Base-by-base conservation (phyloP, 192 early-diverging fungal genomes). In the Entrophospora sp. region DNA sequence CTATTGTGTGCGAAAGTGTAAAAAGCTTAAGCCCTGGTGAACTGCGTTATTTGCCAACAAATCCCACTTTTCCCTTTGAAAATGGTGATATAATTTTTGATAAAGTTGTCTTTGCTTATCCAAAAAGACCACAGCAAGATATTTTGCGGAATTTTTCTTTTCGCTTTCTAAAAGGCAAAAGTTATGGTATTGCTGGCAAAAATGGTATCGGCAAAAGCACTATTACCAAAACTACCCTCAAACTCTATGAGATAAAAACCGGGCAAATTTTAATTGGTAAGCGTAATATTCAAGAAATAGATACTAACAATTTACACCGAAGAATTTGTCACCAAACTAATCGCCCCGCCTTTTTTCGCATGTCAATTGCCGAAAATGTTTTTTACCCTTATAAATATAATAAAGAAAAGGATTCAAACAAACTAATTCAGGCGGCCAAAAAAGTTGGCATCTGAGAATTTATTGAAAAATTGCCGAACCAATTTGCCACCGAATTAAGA, bases 161-260 rank as follows among this genome's bases (percentile, higher is more conserved):
- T 32, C 4, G 7, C 35, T 58, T 58, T n/a, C 31, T 35, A 31
- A 27, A 58, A 58, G 55, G 55, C 13, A 58, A 58, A 36, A 58
- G 12, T 36, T 58, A 58, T 37, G 55, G 55, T 6, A 58, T 58
- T 58, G 55, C 55, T 2, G 55, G 55, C 0, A 58, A 58, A 58
- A 58, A 52, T 2, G 49, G 49, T 10, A 52, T 52, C 27, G 49
- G 49, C 5, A 52, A 52, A 52, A 52, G 49, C 55, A 58, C 55
- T 12, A 58, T 58, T 36, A 58, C 55, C 30, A 58, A 58, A 58
- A 58, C 55, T 31, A 58, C 55, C 18, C 55, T 58, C 5, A 58
- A 58, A 58, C 55, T 58, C 14, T 58, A 58, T 34, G 55, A 58
- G 4, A 14, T 58, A 34, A 58, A 58, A 58, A n/a, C n/a, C n/a